Base-by-base conservation (phyloP, 495 filamentous ascomycete species). In the Aspergillus nanangensis region DNA sequence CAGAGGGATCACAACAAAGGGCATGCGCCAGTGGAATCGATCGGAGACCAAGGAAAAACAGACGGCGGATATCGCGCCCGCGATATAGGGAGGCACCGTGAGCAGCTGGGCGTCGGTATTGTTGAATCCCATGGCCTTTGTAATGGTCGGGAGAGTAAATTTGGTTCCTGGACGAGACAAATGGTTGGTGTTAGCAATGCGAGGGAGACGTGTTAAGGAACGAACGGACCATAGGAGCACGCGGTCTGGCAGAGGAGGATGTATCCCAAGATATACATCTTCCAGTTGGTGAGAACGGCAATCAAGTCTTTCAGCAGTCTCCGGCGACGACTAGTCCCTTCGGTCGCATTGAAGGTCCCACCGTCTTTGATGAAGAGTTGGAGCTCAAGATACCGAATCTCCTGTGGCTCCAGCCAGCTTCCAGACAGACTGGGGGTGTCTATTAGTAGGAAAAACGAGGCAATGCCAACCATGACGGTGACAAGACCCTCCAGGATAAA, bases 401-500 rank as follows among this genome's bases (percentile, higher is more conserved):
- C 58, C 0, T 62, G 56, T 0, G 42, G 32, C 4, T 47, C 41
- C 9, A 65, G 23, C 62, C 59, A 65, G 2, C 41, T 45, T 1
- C 10, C 25, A 1, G 62, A 60, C 2, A 55, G 19, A 0, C 11
- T 10, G 0, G 62, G 62, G 2, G 62, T 50, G 20, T 65, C 59
- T 8, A 65, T 58, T 1, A 65, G 50, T 0, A 60, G 22, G 32
- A 81, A 84, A 64, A 78, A 87, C 19, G 77, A 75, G 2, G 67
- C 15, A 7, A 76, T 38, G 3, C 81, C 83, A 1, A 87, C 65
- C 5, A 81, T 9, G 1, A 87, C 66, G 3, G 61, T 80, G 4
- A 75, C 72, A 4, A 74, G 67, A 14, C 82, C 75, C 38, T 84
- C 81, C 3, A 84, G 69, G 19, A 84, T 74, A 52, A 84, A 83